Evolutionary conservation across 2,329 filamentous ascomycete species (phyloP).

Genomic region (Colletotrichum siamense): DNA sequence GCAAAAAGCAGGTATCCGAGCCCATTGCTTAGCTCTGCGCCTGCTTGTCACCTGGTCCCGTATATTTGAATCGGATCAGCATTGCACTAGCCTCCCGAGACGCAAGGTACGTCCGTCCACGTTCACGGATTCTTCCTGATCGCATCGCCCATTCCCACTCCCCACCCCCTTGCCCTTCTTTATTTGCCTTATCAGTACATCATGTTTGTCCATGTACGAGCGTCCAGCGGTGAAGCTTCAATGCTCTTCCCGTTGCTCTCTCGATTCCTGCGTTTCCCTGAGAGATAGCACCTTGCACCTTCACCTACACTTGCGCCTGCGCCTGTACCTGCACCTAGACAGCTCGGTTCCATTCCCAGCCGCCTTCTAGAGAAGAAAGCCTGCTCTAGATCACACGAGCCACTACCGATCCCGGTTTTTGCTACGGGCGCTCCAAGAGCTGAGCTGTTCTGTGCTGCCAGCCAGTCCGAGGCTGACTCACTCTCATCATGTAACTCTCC

Average conservation of each 20-base stretch:
- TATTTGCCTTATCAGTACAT: conserved; percentile 18
- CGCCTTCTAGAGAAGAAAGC: background rate
- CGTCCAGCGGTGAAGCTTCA: conserved; percentile 22
- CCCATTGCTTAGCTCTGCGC: conserved; percentile 15
- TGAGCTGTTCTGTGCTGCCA: conserved; percentile 7
- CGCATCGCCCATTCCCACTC: background rate
- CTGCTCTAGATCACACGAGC: background rate
- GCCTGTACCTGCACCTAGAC: background rate
- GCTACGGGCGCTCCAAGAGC: conserved; percentile 6
- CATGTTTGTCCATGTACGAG: conserved; percentile 13
- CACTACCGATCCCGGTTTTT: conserved; percentile 1
- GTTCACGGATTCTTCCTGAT: conserved; percentile 1
- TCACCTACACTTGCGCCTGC: background rate
- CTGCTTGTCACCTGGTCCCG: conserved; percentile 18
- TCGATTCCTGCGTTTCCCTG: conserved; percentile 6
- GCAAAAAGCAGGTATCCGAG: conserved; percentile 16
- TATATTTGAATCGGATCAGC: conserved; percentile 22
- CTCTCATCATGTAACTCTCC: conserved; percentile 19
- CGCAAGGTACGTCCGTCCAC: conserved; percentile 22
- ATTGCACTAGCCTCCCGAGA: conserved; percentile 17
- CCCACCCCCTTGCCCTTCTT: conserved; percentile 5
- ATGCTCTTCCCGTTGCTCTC: conserved; percentile 10
- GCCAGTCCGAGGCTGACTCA: conserved; percentile 14
- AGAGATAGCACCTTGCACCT: background rate
- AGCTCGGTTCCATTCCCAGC: background rate